Evolutionary conservation across 331 rosid genomes (phyloP), one percentile per base, ranked within the genome.

Genomic region (Telfairia occidentalis): DNA sequence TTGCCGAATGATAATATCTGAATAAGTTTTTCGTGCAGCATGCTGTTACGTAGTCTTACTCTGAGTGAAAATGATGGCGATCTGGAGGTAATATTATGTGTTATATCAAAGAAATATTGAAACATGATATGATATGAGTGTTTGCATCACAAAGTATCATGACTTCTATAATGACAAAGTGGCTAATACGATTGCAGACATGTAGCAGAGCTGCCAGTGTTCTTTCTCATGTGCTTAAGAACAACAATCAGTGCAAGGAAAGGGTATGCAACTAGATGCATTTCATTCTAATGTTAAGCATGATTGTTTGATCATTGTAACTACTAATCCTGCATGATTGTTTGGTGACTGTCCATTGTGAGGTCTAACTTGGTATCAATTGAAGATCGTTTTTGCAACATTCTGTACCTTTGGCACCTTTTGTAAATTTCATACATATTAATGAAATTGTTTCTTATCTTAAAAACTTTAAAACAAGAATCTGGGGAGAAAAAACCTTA

Each of bases 161-260:
- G 50, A 74, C 19, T 34, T 13, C 9, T 76, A 50, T 24, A 29
- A 52, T 29, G 75, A 73, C 81, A 58, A 72, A 43, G 55, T 74
- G 71, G 72, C 81, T 81, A 42, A 87, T 58, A 43, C 75, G 46
- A 61, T 40, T 82, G 85, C 90, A 91, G 98, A 88, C 87, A 75
- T 94, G 92, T 83, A 80, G 92, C 86, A 88, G 98, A 86, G 98
- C 97, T 48, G 96, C 97, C 49, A 88, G 96, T 78, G 96, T 94
- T 84, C 96, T 94, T 71, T 85, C 98, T 53, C 92, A 91, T 85
- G 84, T 91, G 78, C 82, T 94, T 81, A 87, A 89, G 84, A 95
- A 88, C 83, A 86, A 94, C 81, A 83, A 74, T 80, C 89, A 83
- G 69, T 87, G 97, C 96, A 94, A 94, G 86, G 97, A 91, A 87